Evolutionary conservation across 164 flowering plant genomes (phyloP), one percentile per base, ranked within the genome.

Genomic region (Magnolia kwangsiensis): DNA sequence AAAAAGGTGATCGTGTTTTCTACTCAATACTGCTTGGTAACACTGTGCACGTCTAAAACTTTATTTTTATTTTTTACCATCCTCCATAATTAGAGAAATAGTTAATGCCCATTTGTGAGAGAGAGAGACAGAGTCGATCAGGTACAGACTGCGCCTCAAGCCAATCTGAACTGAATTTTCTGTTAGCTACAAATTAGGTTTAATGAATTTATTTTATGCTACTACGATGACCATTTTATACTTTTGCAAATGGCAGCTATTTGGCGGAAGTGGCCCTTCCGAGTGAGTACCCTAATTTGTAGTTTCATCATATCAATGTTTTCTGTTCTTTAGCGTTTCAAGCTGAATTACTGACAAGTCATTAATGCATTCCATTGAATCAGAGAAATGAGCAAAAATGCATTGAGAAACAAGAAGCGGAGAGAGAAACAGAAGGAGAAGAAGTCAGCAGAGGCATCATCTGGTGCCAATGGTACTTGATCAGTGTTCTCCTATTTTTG

Each of bases 371-470:
- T 71, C 18, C 49, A 13, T 61, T 71, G 21, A 76, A 79, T 9
- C 76, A 91, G 98, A 51, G 89, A 91, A 83, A 65, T 84, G 89
- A 92, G 96, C 91, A 95, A 95, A 82, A 89, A 86, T 71, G 97
- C 98, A n/a, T 80, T 84, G 83, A 88, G 78, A 78, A 95, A 95
- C 89, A 93, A 93, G 88, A 92, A 93, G 73, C 89, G 88, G 72
- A 88, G 98, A 79, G 98, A 95, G 84, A 95, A 95, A 72, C 97
- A 92, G 71, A 82, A 80, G 81, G 98, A 92, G 88, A 95, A 95
- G 76, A 95, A 90, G 77, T 93, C 92, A 37, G 88, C 91, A 7
- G 96, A 86, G 76, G 88, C 80, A 5, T 80, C 87, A 63, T 66
- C 85, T 74, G 81, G 83, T 20, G 70, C 83, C 55, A 66, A 27